Base-by-base conservation (phyloP, 352 stramenopile species). In the Phytophthora fragariaefolia region DNA sequence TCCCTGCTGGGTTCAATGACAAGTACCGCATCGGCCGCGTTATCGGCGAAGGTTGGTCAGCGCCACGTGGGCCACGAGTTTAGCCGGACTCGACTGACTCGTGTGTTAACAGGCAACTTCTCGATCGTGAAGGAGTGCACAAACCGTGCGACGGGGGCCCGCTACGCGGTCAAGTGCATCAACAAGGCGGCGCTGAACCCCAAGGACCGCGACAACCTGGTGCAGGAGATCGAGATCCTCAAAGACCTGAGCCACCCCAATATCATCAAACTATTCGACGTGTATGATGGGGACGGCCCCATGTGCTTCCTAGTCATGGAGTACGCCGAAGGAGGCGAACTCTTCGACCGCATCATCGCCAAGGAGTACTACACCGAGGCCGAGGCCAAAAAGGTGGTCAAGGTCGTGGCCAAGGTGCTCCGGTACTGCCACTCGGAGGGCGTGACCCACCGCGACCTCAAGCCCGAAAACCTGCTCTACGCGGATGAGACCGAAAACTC, bases 381-480 rank as follows among this genome's bases (percentile, higher is more conserved):
- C 0, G 89, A 98, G 66, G 93, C 93, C 28, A 89, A 91, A 54
- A 79, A 87, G 48, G 71, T 94, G 40, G 69, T 98, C 81, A 85
- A 94, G 70, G 74, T 91, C 63, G 83, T 98, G 42, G 84, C 86
- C 26, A 90, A 95, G 45, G 91, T 92, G 23, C 74, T 98, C 17
- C 66, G 73, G 0, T 96, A 97, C 71, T 98, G 90, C 71, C 93
- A 98, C 76, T 61, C 64, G 6, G 55, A 81, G 58, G 80, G 92
- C 46, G 89, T 99, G 62, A 97, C 97, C 12, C 96, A 99, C 45
- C 89, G 95, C n/a, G 97, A 99, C 72, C 83, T 99, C 54, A 99
- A 99, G 71, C 96, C 97, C 12, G 95, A 99, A 80, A 99, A 99
- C 75, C 74, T 99, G 34, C 76, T 99, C 24, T 93, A 99, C 52